Evolutionary conservation across 208 protist genomes (phyloP).

Genomic region (Trypanosoma platydactyli): DNA sequence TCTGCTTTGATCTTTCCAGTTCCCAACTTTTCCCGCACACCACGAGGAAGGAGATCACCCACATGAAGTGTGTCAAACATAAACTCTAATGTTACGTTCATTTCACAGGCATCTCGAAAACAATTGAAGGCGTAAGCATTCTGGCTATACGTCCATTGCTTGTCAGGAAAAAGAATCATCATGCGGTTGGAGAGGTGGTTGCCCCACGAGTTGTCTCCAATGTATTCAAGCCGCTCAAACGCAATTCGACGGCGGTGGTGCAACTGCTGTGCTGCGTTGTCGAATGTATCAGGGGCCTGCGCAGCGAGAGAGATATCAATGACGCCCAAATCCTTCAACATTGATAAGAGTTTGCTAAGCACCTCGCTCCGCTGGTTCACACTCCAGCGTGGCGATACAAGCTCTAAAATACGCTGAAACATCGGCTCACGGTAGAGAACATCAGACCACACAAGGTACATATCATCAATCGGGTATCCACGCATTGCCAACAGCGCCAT

Average conservation of each 20-base stretch:
- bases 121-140: slow-evolving; percentile 53
- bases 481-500: slow-evolving; percentile 58
- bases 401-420: slow-evolving; percentile 50
- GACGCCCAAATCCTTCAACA: slow-evolving; percentile 45
- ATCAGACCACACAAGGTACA: slow-evolving; percentile 63
- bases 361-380: slow-evolving; percentile 51
- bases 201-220: slow-evolving; percentile 83
- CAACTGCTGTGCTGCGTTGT: slow-evolving; percentile 14
- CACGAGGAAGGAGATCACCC: slow-evolving; percentile 34
- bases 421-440: slow-evolving; percentile 44
- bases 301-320: slow-evolving; percentile 57
- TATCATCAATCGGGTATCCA: slow-evolving; percentile 76
- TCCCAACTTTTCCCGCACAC: slow-evolving; percentile 31
- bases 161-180: slow-evolving; percentile 70
- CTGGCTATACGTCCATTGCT: slow-evolving; percentile 79
- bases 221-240: slow-evolving; percentile 85
- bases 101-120: slow-evolving; percentile 72
- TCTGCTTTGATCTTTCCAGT: slow-evolving; percentile 82
- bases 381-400: slow-evolving; percentile 43
- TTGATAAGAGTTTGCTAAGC: slow-evolving; percentile 38
- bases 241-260: slow-evolving; percentile 65
- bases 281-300: slow-evolving; percentile 20
- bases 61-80: slow-evolving; percentile 78
- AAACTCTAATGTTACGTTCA: slow-evolving; percentile 82
- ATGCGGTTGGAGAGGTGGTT: slow-evolving; percentile 62